Base-by-base conservation (phyloP, 495 filamentous ascomycete genomes). In the Neurospora africana region DNA sequence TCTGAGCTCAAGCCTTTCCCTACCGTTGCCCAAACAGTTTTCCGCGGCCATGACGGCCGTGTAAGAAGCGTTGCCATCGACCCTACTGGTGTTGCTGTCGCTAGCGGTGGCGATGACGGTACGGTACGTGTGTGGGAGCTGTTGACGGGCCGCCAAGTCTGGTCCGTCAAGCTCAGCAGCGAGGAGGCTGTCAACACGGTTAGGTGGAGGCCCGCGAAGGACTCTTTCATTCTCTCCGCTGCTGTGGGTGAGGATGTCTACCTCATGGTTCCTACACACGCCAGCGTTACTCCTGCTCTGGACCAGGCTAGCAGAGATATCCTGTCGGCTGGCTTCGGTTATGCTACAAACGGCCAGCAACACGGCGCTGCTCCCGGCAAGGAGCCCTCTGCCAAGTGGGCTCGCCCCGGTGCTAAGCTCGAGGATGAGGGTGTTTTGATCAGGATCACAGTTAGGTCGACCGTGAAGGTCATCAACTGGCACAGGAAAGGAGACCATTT, bases 401-500 rank as follows among this genome's bases (percentile, higher is more conserved):
- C 89, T 11, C 91, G 95, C 8, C 94, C 95, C 5, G 87, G 88
- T 30, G 76, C 88, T n/a, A 83, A 85, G 19, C 88, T 97, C 10
- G 87, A 92, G 77, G 91, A 92, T 27, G 86, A 89, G 47, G 93
- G 94, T 67, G 90, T 97, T 11, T 85, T 92, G 72, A 88, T 92
- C 68, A 90, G 91, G 72, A 87, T 91, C 71, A 92, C 91, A 37
- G 89, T 97, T n/a, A 87, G 91, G 69, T 90, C 91, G 65, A 87
- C 91, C 7, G 86, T 95, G 75, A 98, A 97, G 83, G 90, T 92
- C n/a, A 90, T 99, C 76, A 89, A 89, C 76, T 98, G 93, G 93
- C 95, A 99, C 83, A 89, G 95, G 72, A 89, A 92, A 74, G 95
- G 95, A 75, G 94, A 98, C 80, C 97, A 97, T 84, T 91, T 99